Evolutionary conservation across 805 yeast species (phyloP).

Genomic region (Torulaspora gathmanii): DNA sequence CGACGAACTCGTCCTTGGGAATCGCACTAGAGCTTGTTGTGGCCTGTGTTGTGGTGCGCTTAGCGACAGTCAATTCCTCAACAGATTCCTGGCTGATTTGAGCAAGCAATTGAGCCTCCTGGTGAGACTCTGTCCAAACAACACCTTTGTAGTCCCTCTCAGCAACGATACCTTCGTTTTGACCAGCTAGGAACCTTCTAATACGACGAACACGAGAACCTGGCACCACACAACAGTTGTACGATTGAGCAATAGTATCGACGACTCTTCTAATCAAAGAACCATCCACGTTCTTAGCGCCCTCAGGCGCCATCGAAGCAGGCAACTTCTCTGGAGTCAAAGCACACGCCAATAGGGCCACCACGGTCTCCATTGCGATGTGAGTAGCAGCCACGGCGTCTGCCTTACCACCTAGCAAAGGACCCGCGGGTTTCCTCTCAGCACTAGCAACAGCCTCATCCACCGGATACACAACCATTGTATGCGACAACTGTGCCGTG

Average conservation of each 20-base stretch:
- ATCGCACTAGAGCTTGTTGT: constrained; percentile 51
- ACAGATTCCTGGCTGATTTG: constrained; percentile 13
- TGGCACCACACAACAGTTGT: constrained; percentile 82
- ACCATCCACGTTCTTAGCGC: constrained; percentile 52
- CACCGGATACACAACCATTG: constrained; percentile 76
- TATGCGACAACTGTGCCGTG: constrained; percentile 81
- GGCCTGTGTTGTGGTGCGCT: constrained; percentile 33
- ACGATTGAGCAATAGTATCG: constrained; percentile 79
- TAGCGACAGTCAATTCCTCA: constrained; percentile 41
- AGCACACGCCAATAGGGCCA: constrained; percentile 66
- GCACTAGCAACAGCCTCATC: constrained; percentile 40
- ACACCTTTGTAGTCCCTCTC: constrained; percentile 93
- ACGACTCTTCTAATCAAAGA: constrained; percentile 65
- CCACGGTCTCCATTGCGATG: constrained; percentile 83
- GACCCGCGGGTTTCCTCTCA: constrained; percentile 57
- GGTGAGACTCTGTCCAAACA: constrained; percentile 78
- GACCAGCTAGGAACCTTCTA: constrained; percentile 93
- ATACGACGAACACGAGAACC: constrained; percentile 89
- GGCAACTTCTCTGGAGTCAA: constrained; percentile 75
- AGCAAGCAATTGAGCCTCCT: constrained; percentile 50
- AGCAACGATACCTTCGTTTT: constrained; percentile 85
- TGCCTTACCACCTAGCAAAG: constrained; percentile 77
- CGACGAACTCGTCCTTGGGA: constrained; percentile 71
- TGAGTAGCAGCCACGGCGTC: constrained; percentile 88
- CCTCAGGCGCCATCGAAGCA: constrained; percentile 38